Conservation (phyloP, 164 flowering plant genomes). For the Brasenia schreberi region DNA sequence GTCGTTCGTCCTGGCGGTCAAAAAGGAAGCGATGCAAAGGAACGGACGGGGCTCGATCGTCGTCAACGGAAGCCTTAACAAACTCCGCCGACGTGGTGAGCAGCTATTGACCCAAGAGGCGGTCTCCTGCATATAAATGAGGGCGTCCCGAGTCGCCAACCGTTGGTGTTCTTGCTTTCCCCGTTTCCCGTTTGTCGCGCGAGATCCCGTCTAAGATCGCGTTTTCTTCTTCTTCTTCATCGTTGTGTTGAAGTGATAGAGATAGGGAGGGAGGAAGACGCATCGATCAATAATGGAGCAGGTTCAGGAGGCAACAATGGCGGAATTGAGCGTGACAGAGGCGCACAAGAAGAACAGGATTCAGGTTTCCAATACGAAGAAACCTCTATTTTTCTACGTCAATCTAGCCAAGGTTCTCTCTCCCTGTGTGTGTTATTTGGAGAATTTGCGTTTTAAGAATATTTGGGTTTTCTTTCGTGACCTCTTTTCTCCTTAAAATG, state of each 20-base stretch:
- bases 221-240: neutral
- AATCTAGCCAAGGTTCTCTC: conserved; percentile 44
- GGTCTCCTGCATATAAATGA: neutral
- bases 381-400: conserved; percentile 55
- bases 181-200: neutral
- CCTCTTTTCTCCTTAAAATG: neutral
- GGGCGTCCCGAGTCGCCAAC: neutral
- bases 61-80: no score
- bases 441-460: neutral
- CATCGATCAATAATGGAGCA: conserved; percentile 19
- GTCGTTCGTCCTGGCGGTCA: no score
- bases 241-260: neutral
- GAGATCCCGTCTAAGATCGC: neutral
- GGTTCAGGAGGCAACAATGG: conserved; percentile 26
- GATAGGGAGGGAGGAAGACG: neutral
- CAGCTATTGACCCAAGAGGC: neutral
- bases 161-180: neutral
- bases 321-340: conserved; percentile 22
- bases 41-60: no score
- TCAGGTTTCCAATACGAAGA: conserved; percentile 60
- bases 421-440: neutral
- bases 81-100: no score
- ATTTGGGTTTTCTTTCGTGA: neutral
- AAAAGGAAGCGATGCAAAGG: no score
- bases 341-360: conserved; percentile 41